Conservation (phyloP, 2,329 filamentous ascomycete genomes). For the Pyrenophora tritici-repentis region DNA sequence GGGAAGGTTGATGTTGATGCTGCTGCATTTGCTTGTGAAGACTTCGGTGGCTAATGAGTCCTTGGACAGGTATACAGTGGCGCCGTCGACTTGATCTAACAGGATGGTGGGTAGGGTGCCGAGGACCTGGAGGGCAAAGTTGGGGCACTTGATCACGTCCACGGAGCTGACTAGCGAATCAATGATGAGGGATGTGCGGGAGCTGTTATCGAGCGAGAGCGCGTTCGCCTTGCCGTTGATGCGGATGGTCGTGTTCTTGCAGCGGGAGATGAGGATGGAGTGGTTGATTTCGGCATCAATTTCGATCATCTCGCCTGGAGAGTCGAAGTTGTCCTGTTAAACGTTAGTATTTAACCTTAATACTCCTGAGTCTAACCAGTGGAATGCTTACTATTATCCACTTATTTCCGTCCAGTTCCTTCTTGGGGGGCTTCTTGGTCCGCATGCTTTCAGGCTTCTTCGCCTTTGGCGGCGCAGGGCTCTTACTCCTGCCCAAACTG, state of each 20-base stretch:
- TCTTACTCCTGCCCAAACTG: constrained; percentile 67
- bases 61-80: constrained; percentile 82
- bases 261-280: constrained; percentile 88
- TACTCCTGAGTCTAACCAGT: constrained; percentile 38
- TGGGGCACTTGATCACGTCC: constrained; percentile 92
- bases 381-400: constrained; percentile 70
- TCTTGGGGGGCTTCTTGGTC: constrained; percentile 54
- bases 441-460: constrained; percentile 58
- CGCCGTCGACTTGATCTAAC: constrained; percentile 91
- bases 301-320: constrained; percentile 71
- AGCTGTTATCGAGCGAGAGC: constrained; percentile 92
- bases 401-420: constrained; percentile 70
- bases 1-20: constrained; percentile 84
- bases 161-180: constrained; percentile 89
- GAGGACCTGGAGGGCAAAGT: constrained; percentile 91
- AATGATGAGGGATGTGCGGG: constrained; percentile 80
- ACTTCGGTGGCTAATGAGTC: constrained; percentile 79
- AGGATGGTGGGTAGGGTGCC: constrained; percentile 85
- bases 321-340: constrained; percentile 82
- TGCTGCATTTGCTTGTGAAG: constrained; percentile 85
- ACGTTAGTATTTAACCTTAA: constrained; percentile 4
- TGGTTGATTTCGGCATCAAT: constrained; percentile 83
- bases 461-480: constrained; percentile 77
- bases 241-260: constrained; percentile 87
- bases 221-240: constrained; percentile 94